Base-by-base conservation (phyloP, 371 early-diverging fungal species). In the Circinella minor region DNA sequence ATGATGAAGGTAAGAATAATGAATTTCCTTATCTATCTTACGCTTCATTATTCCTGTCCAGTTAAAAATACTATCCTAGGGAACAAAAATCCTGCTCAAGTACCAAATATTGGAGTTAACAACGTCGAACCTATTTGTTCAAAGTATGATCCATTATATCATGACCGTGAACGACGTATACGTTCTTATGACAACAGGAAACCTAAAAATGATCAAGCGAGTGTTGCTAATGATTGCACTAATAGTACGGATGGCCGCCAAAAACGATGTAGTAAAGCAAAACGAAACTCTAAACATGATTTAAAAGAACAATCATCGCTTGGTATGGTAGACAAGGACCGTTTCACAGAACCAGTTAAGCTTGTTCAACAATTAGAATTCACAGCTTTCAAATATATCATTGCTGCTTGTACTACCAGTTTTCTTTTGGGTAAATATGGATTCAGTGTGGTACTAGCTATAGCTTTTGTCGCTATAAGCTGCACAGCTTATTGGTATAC, bases 401-500 rank as follows among this genome's bases (percentile, higher is more conserved):
- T 67, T 5, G 66, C 66, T 27, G 68, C 70, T 4, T 72, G 77
- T 47, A 34, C 64, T 8, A 17, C 77, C 0, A 73, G 73, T 49
- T 82, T 78, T 65, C 18, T 80, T 3, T 37, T 73, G 4, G 83
- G 83, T 4, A 64, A 75, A 34, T 70, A 68, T 15, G 46, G 62
- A 11, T 71, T 75, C 48, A 70, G 80, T 2, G 57, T 75, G 27
- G 36, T 71, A 7, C 47, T 70, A 17, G 78, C 78, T 18, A 17
- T 69, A 0, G 47, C 73, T 11, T 18, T 67, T 3, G 70, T 75
- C n/a, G 43, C 18, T 27, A 49, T 70, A 36, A 71, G 74, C 18
- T 74, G 75, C 17, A 71, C 72, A 68, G 74, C 76, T 1, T 82
- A 78, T 60, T 75, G 75, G 74, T 70, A 71, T 43, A 46, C 80